These are phyloP conservation scores for Zoysia pacifica DNA, from an alignment of 176 grass and related monocot species.

Conservation along the genomic window DNA sequence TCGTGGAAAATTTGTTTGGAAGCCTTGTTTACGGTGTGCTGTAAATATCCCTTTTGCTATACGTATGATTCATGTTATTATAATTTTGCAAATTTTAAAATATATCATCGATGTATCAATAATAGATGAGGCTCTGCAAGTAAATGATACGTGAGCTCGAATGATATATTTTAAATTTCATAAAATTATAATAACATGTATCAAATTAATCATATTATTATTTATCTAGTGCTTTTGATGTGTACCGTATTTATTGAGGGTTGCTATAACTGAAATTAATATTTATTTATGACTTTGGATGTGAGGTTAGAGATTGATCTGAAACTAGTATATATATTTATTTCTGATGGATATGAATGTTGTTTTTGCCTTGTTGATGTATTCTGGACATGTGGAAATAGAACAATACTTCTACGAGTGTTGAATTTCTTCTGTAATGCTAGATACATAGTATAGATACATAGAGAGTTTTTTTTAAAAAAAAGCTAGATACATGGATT, in stretches of 20 bases:
- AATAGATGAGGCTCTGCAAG: too few species aligned
- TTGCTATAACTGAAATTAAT: not conserved
- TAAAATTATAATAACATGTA: too few species aligned
- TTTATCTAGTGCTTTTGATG: not conserved
- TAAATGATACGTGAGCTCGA: too few species aligned
- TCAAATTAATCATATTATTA: not conserved
- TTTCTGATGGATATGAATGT: slow-evolving; percentile 2
- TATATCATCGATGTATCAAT: too few species aligned
- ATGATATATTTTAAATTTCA: too few species aligned
- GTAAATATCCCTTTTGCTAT: not conserved
- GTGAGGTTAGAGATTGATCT: not conserved
- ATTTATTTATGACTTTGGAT: slow-evolving; percentile 8
- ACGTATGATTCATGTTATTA: too few species aligned
- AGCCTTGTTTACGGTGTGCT: not conserved
- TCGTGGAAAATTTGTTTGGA: not conserved
- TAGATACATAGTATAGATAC: too few species aligned
- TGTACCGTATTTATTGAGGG: not conserved
- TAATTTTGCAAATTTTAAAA: too few species aligned
- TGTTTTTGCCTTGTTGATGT: not conserved
- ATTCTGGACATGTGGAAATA: not conserved
- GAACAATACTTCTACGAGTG: not conserved
- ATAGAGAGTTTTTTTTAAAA: too few species aligned
- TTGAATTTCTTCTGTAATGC: too few species aligned
- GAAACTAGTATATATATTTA: not conserved
- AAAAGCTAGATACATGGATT: too few species aligned